Conservation (phyloP, 2,329 filamentous ascomycete species). For the Xylariales sp. region DNA sequence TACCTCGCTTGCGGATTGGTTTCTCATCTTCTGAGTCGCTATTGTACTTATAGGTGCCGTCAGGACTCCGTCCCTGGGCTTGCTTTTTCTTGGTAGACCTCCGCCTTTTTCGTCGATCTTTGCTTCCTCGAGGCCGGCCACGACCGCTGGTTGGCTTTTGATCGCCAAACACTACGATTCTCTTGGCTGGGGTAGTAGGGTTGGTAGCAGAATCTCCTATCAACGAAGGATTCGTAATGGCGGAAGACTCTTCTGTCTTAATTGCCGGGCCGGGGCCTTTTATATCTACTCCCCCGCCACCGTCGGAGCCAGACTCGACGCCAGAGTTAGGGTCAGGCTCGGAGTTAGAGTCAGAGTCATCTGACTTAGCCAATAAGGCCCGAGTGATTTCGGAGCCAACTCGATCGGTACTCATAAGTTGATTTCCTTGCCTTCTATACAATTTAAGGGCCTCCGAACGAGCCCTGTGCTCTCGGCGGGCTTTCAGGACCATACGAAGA, state of each 20-base stretch:
- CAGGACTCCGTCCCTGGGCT: not conserved
- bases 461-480: conserved; percentile 25
- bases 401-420: too few relatives aligned
- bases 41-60: conserved; percentile 14
- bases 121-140: conserved; percentile 6
- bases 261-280: not conserved
- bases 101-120: not conserved
- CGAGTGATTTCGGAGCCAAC: not conserved
- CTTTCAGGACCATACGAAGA: conserved; percentile 32
- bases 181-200: not conserved
- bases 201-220: not conserved
- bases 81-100: conserved; percentile 12
- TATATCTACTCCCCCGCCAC: not conserved
- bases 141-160: not conserved
- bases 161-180: conserved; percentile 3
- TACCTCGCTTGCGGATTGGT: not conserved
- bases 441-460: conserved; percentile 11
- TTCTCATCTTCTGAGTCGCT: conserved; percentile 16
- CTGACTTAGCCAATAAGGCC: not conserved
- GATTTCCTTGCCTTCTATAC: not conserved
- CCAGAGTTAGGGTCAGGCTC: conserved; percentile 2
- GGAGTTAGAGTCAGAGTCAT: not conserved
- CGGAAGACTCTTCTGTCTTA: not conserved
- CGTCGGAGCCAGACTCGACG: not conserved
- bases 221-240: too few relatives aligned